Conservation (phyloP, 2,329 filamentous ascomycete genomes). For the Venturia pyrina region DNA sequence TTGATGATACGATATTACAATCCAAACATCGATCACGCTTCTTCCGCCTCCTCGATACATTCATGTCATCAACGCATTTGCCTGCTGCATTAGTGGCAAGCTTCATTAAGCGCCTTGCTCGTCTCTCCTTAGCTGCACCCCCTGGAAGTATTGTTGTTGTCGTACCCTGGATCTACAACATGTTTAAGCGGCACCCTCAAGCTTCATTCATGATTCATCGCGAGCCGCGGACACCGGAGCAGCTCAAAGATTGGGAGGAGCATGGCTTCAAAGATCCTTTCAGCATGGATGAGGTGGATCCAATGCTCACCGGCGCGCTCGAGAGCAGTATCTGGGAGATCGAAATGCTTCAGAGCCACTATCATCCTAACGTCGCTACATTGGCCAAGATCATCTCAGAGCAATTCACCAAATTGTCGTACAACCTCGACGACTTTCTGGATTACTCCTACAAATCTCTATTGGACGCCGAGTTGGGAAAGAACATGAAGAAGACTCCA, state of each 20-base stretch:
- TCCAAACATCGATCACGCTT: slow-evolving; percentile 91
- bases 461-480: slow-evolving; percentile 72
- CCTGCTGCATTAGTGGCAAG: slow-evolving; percentile 84
- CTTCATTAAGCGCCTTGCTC: slow-evolving; percentile 87
- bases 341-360: slow-evolving; percentile 81
- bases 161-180: slow-evolving; percentile 90
- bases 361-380: slow-evolving; percentile 92
- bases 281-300: slow-evolving; percentile 62
- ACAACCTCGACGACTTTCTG: slow-evolving; percentile 93
- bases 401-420: slow-evolving; percentile 92
- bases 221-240: slow-evolving; percentile 48
- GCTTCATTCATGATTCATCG: slow-evolving; percentile 97
- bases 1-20: slow-evolving; percentile 78
- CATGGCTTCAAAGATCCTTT: slow-evolving; percentile 67
- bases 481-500: slow-evolving; percentile 74
- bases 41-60: slow-evolving; percentile 84
- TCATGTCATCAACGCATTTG: slow-evolving; percentile 83
- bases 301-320: slow-evolving; percentile 75
- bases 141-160: slow-evolving; percentile 82
- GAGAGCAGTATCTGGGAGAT: slow-evolving; percentile 95
- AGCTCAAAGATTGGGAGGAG: slow-evolving; percentile 50
- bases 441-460: slow-evolving; percentile 87
- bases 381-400: slow-evolving; percentile 89
- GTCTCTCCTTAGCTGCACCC: slow-evolving; percentile 77
- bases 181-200: slow-evolving; percentile 77